These are phyloP conservation scores for Leptographium procerum DNA, from an alignment of 2,329 filamentous ascomycete species.

Conservation along the genomic window DNA sequence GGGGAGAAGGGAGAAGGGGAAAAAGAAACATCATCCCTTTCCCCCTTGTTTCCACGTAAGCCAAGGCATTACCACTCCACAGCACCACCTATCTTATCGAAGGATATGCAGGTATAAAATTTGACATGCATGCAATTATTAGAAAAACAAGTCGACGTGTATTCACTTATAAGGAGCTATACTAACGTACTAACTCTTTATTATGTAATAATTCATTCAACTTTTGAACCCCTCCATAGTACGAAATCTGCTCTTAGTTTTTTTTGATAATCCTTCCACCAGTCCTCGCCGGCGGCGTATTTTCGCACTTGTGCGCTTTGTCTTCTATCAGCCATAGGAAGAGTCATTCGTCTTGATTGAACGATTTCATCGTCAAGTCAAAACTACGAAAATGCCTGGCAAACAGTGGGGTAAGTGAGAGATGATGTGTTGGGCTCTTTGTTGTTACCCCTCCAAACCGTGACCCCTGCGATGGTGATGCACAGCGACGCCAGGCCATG, in stretches of 20 bases:
- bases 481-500: background rate
- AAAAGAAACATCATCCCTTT: too few relatives aligned
- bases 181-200: background rate
- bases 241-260: background rate
- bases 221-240: background rate
- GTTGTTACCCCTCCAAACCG: background rate
- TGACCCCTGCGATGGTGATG: background rate
- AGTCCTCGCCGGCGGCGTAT: background rate
- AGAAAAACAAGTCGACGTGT: too few relatives aligned
- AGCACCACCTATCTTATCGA: too few relatives aligned
- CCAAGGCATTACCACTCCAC: too few relatives aligned
- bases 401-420: slow-evolving; percentile 29
- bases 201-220: background rate
- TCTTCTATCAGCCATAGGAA: background rate
- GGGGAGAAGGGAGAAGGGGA: too few relatives aligned
- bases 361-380: background rate
- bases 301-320: background rate
- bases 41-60: too few relatives aligned
- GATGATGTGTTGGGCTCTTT: background rate
- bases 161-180: background rate
- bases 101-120: too few relatives aligned
- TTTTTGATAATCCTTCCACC: background rate
- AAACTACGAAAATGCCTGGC: slow-evolving; percentile 20
- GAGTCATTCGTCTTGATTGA: background rate
- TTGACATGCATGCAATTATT: too few relatives aligned